Base-by-base conservation (phyloP, 257 asterid species). In the Solanum bulbocastanum region DNA sequence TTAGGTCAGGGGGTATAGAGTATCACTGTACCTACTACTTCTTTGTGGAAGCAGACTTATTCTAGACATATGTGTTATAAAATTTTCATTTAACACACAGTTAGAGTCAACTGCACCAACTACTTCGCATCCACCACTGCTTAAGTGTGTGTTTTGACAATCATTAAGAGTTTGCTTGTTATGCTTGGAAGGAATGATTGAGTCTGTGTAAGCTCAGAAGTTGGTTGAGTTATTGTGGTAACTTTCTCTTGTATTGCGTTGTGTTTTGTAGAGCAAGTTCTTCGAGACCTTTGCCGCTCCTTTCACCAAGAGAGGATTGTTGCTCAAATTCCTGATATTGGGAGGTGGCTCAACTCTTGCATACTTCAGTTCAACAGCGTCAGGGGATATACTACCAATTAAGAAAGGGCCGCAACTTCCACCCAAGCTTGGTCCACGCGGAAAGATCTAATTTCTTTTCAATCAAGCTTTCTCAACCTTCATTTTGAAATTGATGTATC, bases 261-360 rank as follows among this genome's bases (percentile, higher is more conserved):
- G 44, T 25, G n/a, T 66, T 87, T 87, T 88, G 86, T 93, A 96
- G 98, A 96, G 99, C 94, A 95, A 96, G 91, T 96, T 96, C 91
- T 96, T 96, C 36, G 98, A 95, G 93, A 96, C 99, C 82, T 95
- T 96, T 93, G 99, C 98, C 23, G 99, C 98, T 85, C 99, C 98
- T 32, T 96, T 96, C 95, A 94, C 98, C 89, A 96, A 95, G 93
- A 96, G 99, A 92, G 99, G 98, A 39, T 81, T 95, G 88, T 87
- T 97, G 96, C 97, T 97, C 89, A 97, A 97, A 83, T 97, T 97
- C 95, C 93, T 96, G 98, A 91, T 97, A 49, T 23, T 97, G 69
- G 98, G 98, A 89, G 98, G 99, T 56, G 98, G 98, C 66, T 89
- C 95, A 75, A 92, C 96, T 8, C 95, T 96, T 88, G 97, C 98